Evolutionary conservation across 306 rosid species (phyloP), one percentile per base, ranked within the genome.

Genomic region (Crataegus laevigata): DNA sequence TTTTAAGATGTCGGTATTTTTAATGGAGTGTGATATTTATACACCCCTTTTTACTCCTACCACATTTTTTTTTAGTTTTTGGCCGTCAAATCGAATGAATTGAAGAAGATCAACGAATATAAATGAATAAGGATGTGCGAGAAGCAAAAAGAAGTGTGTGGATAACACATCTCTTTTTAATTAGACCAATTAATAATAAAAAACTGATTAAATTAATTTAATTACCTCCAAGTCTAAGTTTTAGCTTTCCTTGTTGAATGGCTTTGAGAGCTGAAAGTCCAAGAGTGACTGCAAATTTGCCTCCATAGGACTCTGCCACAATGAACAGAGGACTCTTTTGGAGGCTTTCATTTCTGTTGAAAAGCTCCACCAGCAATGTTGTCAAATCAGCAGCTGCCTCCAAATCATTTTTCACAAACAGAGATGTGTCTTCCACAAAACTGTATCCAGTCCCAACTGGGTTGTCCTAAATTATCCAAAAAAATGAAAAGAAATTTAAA

Each of bases 361-460:
- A 94, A 45, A 94, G 2, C 58, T 83, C 38, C 78, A 81, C 77
- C 63, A 94, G 66, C 82, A 92, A 83, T 63, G 87, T 85, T 22
- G 93, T 92, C 83, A 90, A 78, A 68, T 94, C 97, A 64, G 73
- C 43, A 10, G 91, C 99, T 24, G 97, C 99, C 42, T 92, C 99
- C 28, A 26, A 77, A 79, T 94, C 99, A 24, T 82, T 87, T 87
- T 85, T 94, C 54, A 83, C 98, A 60, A 84, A 80, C 52, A 86
- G 82, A 0, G 81, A 52, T 0, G 10, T n/a, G 5, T 89, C 90
- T 61, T 94, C 96, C 80, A 90, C 98, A 75, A 72, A 92, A 83
- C 97, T 94, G 65, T 81, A 94, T 62, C 99, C 99, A 3, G 92
- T 85, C 66, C 99, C 99, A 34, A 94, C 99, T 61, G 97, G 99